Evolutionary conservation across 345 rosid species (phyloP).

Genomic region (Lumnitzera racemosa): DNA sequence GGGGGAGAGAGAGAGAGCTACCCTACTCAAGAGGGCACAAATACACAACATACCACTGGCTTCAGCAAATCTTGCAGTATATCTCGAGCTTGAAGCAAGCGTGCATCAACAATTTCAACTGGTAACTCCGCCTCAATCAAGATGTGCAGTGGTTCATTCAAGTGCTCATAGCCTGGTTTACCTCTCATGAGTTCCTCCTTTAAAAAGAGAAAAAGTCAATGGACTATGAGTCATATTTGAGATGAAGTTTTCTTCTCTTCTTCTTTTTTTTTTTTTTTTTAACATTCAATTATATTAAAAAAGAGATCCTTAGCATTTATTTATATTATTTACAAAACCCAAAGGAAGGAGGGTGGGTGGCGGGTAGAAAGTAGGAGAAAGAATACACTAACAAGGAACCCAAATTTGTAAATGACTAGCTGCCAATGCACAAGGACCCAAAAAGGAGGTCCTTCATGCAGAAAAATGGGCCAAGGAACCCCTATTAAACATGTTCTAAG

Average conservation of each 20-base stretch:
- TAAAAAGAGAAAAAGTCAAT: constrained; percentile 4
- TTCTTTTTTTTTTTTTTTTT: background rate
- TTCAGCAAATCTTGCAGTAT: constrained; percentile 87
- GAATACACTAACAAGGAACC: too few relatives aligned
- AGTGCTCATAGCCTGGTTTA: constrained; percentile 91
- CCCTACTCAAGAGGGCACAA: background rate
- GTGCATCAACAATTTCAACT: constrained; percentile 79
- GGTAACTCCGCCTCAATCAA: constrained; percentile 94
- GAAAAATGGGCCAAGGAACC: too few relatives aligned
- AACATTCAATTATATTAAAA: background rate
- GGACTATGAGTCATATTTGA: background rate
- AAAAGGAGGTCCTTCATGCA: too few relatives aligned
- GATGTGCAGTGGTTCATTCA: constrained; percentile 91
- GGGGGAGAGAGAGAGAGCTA: background rate
- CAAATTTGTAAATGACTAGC: too few relatives aligned
- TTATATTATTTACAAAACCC: too few relatives aligned
- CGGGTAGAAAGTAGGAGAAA: too few relatives aligned
- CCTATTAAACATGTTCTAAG: too few relatives aligned
- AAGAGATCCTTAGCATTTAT: too few relatives aligned
- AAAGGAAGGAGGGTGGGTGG: too few relatives aligned
- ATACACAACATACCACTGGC: constrained; percentile 54
- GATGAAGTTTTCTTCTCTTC: background rate
- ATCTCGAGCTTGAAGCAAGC: constrained; percentile 87
- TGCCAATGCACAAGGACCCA: too few relatives aligned
- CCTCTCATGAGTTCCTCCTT: constrained; percentile 98